These are phyloP conservation scores for Alternaria infectoria DNA, from an alignment of 2,329 filamentous ascomycete genomes.

Conservation along the genomic window DNA sequence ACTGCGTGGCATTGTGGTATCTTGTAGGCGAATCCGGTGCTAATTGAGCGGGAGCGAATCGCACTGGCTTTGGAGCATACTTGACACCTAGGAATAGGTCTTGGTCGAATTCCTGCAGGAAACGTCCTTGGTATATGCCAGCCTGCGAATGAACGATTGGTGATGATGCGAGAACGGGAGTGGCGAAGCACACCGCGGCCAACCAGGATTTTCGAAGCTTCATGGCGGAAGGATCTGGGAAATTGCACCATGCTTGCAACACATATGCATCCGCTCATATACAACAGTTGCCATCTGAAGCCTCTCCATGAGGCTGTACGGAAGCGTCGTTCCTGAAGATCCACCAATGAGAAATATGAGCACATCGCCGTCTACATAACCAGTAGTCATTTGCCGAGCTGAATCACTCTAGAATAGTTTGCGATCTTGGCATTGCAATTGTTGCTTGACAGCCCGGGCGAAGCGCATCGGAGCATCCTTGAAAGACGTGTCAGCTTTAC, in stretches of 20 bases:
- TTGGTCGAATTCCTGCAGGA: constrained; percentile 36
- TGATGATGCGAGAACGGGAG: background rate
- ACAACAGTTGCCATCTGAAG: background rate
- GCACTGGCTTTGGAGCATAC: constrained; percentile 35
- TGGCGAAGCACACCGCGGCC: background rate
- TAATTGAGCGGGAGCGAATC: constrained; percentile 32
- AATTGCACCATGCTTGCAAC: background rate
- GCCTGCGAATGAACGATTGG: constrained; percentile 31
- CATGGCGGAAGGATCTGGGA: background rate
- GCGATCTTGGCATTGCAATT: background rate
- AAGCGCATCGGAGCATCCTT: background rate
- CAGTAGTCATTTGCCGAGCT: background rate
- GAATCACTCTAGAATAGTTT: background rate
- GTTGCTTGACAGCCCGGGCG: background rate
- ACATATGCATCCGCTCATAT: background rate
- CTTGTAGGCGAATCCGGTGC: constrained; percentile 15
- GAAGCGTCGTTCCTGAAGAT: background rate
- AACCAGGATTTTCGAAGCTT: background rate
- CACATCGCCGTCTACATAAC: background rate
- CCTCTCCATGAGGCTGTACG: background rate
- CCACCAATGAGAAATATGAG: background rate
- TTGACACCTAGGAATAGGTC: constrained; percentile 41
- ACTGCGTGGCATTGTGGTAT: constrained; percentile 27
- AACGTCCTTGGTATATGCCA: constrained; percentile 35
- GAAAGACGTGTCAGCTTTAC: background rate